Percentiles rank a stretch among this genome's conserved stretches.
Evolutionary conservation across 345 rosid genomes (phyloP).

Genomic region (Eucalyptus guilfoylei): DNA sequence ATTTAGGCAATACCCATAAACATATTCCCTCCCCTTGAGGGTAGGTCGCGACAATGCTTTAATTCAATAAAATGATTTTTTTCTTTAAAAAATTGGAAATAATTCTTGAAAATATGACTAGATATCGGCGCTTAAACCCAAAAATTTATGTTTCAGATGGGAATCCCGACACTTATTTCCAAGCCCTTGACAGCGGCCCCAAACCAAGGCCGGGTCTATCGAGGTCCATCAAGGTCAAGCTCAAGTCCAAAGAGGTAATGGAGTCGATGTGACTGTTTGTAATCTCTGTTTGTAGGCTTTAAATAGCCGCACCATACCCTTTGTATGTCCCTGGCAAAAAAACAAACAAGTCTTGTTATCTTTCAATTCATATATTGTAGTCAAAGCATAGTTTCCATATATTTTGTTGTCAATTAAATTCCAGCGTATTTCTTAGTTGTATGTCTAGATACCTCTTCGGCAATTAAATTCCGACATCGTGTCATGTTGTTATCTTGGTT

Average conservation of each 20-base stretch:
- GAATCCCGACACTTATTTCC: too few species aligned
- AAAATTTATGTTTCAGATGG: too few species aligned
- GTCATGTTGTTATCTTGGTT: background rate
- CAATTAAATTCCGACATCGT: background rate
- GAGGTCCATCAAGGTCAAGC: background rate
- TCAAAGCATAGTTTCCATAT: background rate
- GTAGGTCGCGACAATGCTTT: too few species aligned
- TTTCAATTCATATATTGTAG: too few species aligned
- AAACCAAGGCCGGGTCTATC: fast-evolving
- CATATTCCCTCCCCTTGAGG: too few species aligned
- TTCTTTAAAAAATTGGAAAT: too few species aligned
- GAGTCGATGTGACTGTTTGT: fast-evolving
- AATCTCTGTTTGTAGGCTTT: too few species aligned
- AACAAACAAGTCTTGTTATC: background rate
- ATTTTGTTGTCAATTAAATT: background rate
- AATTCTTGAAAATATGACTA: too few species aligned
- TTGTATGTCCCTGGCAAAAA: background rate
- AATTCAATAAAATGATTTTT: too few species aligned
- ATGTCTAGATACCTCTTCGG: background rate
- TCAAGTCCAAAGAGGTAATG: background rate
- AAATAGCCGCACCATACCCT: background rate
- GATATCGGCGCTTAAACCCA: fast-evolving
- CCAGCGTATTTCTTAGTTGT: background rate
- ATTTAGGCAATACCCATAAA: too few species aligned
- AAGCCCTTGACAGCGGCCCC: background rate